Base-by-base conservation (phyloP, 306 rosid species). In the Pterocarpus macrocarpus region DNA sequence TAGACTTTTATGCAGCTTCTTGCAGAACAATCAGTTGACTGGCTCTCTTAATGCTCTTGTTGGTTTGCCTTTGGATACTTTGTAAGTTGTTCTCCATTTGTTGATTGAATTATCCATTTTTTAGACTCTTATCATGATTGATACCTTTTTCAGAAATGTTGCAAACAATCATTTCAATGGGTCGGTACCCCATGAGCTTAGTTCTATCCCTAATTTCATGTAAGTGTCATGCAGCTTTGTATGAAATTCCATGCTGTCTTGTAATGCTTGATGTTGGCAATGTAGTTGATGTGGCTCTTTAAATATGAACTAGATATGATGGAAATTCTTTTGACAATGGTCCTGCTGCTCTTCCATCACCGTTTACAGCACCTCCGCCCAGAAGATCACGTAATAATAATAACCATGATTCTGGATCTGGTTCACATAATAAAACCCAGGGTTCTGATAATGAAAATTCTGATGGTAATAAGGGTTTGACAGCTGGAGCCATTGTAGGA, bases 161-260 rank as follows among this genome's bases (percentile, higher is more conserved):
- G 97, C 96, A 2, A 87, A 95, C 89, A 95, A 95, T 79, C 82
- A 87, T 78, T 91, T 95, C 85, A 90, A 82, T 17, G 98, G 99
- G 78, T 90, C 88, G 94, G 85, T 95, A 76, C 99, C 99, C 15
- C 82, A 2, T 16, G 94, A 93, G 78, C 89, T 95, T 75, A 84
- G 73, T 69, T 90, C 91, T 35, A 81, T 95, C 80, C 88, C 2
- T 41, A 89, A 71, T 85, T 95, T 95, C 81, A 87, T 89, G 99
- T 93, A 77, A 84, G 99, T 75, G 49, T 61, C 74, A 53, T 17
- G 35, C 15, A 10, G 66, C 74, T 67, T 84, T 64, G 78, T 73
- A 38, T 58, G 57, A 52, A 79, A 38, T 72, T 22, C 66, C 66
- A 43, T 67, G 77, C 82, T 83, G 30, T 61, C 71, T 71, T 85